Evolutionary conservation across 306 rosid genomes (phyloP), one percentile per base, ranked within the genome.

Genomic region (Sicyos edulis): DNA sequence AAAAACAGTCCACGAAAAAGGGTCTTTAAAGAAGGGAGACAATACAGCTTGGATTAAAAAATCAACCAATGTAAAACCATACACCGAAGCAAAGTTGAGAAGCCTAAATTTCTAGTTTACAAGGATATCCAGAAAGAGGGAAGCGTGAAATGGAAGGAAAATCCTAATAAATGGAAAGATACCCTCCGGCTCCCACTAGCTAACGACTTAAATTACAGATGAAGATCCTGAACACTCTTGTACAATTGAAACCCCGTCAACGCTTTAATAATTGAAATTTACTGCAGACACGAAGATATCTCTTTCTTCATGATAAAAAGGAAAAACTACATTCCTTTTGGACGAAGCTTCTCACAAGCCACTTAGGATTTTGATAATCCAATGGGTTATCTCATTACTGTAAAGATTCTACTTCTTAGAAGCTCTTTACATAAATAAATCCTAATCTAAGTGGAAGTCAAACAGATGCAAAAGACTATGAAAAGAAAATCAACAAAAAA

Each of bases 1-100:
- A 63, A 81, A 80, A 61, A 56, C 55, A 19, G 10, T 17, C 21
- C 13, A 67, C 40, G 29, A 47, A 65, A 3, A 9, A 17, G 32
- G 45, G 21, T 12, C 15, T 45, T 45, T 42, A 67, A 67, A 67
- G 19, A 67, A 47, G 11, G 72, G 12, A 45, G 55, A 67, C 7
- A 12, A 24, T 13, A 66, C 9, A 20, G 17, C 52, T 40, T 42
- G 71, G 45, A 40, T 32, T 61, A 40, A 66, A 44, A 66, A 66
- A 13, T 47, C 40, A 6, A 11, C 37, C 50, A 10, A 40, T 15
- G 49, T 15, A 34, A 22, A 13, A 34, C 68, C 67, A 29, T 8
- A 63, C 26, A 40, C 11, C 32, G 52, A 17, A 9, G 26, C 5
- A 26, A 59, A 59, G 66, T 24, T 53, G 40, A 12, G 10, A 24